A percentile compares a stretch with the other conserved stretches of the same genome.
These are phyloP conservation scores for Magnusiomyces starmeri DNA, from an alignment of 1,139 yeast species.

Conservation along the genomic window DNA sequence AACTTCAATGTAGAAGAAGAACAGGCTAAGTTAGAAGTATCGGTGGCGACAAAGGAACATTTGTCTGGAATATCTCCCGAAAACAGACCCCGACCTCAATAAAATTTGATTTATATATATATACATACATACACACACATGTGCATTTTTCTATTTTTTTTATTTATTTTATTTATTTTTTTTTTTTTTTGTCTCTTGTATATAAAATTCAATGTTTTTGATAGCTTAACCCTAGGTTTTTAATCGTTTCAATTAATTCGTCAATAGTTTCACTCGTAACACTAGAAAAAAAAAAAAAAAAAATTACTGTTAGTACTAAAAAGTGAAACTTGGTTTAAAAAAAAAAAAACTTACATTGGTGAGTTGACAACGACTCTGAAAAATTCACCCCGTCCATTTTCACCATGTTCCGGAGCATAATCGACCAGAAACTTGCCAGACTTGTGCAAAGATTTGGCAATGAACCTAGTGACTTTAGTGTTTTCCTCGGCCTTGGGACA, in stretches of 20 bases:
- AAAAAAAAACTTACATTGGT: slow-evolving; percentile 41
- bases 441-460: slow-evolving; percentile 55
- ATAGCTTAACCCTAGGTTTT: background rate
- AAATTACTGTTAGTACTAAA: slow-evolving; percentile 26
- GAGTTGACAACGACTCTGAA: slow-evolving; percentile 81
- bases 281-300: slow-evolving; percentile 11
- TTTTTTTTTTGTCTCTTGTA: background rate
- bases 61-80: slow-evolving; percentile 2
- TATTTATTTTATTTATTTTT: background rate
- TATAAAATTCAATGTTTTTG: too few relatives aligned
- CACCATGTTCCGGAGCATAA: slow-evolving; percentile 58
- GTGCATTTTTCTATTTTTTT: background rate
- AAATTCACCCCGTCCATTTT: slow-evolving; percentile 59
- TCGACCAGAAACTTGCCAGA: slow-evolving; percentile 66
- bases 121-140: background rate
- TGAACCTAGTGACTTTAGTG: slow-evolving; percentile 54
- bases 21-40: slow-evolving; percentile 36
- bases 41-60: background rate
- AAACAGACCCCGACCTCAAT: background rate
- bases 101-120: background rate
- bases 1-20: slow-evolving; percentile 77
- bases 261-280: slow-evolving; percentile 40
- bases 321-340: too few relatives aligned
- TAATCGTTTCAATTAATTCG: slow-evolving; percentile 34
- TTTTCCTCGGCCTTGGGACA: slow-evolving; percentile 34